Evolutionary conservation across 257 asterid species (phyloP), one percentile per base, ranked within the genome.

Genomic region (Echites panduratus): DNA sequence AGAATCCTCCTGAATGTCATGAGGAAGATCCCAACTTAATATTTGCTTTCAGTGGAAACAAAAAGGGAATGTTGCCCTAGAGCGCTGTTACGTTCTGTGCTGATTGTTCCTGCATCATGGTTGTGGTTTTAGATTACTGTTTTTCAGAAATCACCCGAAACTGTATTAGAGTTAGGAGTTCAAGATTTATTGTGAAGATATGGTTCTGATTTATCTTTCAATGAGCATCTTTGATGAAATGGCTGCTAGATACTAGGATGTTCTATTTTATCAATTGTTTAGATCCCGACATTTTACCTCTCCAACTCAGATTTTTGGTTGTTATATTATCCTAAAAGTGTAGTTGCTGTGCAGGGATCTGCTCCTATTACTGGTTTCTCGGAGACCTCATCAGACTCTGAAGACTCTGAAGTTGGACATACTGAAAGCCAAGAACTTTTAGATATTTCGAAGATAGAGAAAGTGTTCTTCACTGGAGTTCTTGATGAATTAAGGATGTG

Each of bases 401-500:
- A 89, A 76, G 90, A 87, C 75, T 82, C 90, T 75, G 97, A 88
- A 77, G 73, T 27, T 50, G 83, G 73, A 56, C 76, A 20, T 66
- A 58, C 26, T 63, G 84, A 83, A 73, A 83, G 79, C 68, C 85
- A 78, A 70, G 88, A 87, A 66, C 52, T 75, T 27, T 57, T 85
- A 63, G 90, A 90, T 73, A 72, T 81, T 50, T 83, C 94, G 48
- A 78, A 38, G 79, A 41, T 64, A 47, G 99, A 94, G 83, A 83
- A 80, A 40, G 75, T 94, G 50, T 88, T 85, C 79, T 78, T 94
- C 81, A 91, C 90, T 59, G 98, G 99, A 57, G 81, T 81, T 73
- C 90, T 94, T 75, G 99, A 94, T 71, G 98, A 89, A 84, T 84
- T 94, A 78, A 94, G 89, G 85, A 85, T 94, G 77, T 72, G 85